Conservation (phyloP, 352 stramenopile genomes). For the Phytophthora chlamydospora region DNA sequence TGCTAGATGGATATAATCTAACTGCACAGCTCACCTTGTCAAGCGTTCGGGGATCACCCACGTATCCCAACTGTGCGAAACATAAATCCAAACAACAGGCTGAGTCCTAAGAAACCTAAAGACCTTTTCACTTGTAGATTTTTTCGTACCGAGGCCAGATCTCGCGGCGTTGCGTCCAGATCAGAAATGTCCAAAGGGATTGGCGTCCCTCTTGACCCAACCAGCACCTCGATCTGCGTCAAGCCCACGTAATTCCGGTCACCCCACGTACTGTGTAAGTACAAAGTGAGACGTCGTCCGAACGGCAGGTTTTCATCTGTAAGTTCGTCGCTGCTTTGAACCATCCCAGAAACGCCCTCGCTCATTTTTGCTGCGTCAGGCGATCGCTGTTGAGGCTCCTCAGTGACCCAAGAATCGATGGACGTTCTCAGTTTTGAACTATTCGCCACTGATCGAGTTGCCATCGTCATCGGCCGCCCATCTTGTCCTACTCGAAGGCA, state of each 20-base stretch:
- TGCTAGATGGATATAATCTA: background rate
- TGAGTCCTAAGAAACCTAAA: background rate
- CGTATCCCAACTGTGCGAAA: slow-evolving; percentile 61
- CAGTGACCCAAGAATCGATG: slow-evolving; percentile 48
- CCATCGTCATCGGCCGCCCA: slow-evolving; percentile 55
- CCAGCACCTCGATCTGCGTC: slow-evolving; percentile 74
- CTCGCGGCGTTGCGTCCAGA: slow-evolving; percentile 66
- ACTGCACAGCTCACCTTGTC: slow-evolving; percentile 67
- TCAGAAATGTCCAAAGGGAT: slow-evolving; percentile 51
- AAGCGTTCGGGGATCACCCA: slow-evolving; percentile 82
- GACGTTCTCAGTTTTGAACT: slow-evolving; percentile 38
- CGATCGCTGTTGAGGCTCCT: slow-evolving; percentile 58
- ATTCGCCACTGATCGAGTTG: slow-evolving; percentile 15
- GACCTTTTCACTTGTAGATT: background rate
- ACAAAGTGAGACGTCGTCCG: slow-evolving; percentile 60
- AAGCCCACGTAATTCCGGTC: slow-evolving; percentile 88
- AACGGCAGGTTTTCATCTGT: slow-evolving; percentile 34
- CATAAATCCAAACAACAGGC: background rate
- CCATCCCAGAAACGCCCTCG: slow-evolving; percentile 18
- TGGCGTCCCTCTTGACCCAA: slow-evolving; percentile 45
- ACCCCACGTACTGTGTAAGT: slow-evolving; percentile 74
- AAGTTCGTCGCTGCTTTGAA: slow-evolving; percentile 14
- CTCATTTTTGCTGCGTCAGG: slow-evolving; percentile 45
- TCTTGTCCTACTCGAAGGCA: slow-evolving; percentile 14
- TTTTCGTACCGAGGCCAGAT: slow-evolving; percentile 66